Conservation (phyloP, 225 moss, liverwort and hornwort species). For the Antitrichia curtipendula region DNA sequence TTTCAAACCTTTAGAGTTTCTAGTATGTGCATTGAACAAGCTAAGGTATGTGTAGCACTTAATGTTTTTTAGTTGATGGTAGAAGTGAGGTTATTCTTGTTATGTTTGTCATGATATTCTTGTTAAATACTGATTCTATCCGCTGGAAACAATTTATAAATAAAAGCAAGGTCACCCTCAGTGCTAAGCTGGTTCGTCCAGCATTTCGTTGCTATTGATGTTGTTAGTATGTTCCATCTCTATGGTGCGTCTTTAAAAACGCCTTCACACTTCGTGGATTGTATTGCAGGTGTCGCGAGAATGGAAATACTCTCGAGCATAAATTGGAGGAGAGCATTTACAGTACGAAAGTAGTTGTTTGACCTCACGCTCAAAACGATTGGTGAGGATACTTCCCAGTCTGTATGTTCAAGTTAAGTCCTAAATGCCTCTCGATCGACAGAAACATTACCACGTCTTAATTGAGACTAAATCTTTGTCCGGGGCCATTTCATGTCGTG, state of each 20-base stretch:
- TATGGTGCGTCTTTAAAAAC: background rate
- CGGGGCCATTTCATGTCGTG: background rate
- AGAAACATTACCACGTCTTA: background rate
- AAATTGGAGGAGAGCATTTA: conserved; percentile 16
- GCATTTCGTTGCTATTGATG: background rate
- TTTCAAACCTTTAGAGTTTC: too few species aligned
- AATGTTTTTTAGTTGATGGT: background rate
- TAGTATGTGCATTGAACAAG: too few species aligned
- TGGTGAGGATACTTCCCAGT: conserved; percentile 8
- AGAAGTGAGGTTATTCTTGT: background rate
- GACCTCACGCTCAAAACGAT: conserved; percentile 37
- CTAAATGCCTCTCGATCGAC: background rate
- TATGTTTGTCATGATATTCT: background rate
- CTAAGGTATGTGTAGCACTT: background rate
- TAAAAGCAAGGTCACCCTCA: background rate
- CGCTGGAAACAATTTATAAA: background rate
- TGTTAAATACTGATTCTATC: background rate
- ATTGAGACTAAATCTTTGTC: background rate
- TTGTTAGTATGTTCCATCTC: background rate
- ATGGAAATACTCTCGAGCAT: conserved; percentile 9
- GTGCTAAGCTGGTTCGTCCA: background rate
- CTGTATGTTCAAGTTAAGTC: background rate
- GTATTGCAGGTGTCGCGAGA: conserved; percentile 22
- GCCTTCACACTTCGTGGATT: background rate
- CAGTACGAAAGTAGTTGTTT: conserved; percentile 41